Base-by-base conservation (phyloP, 805 yeast genomes). In the Candida nanaspora region DNA sequence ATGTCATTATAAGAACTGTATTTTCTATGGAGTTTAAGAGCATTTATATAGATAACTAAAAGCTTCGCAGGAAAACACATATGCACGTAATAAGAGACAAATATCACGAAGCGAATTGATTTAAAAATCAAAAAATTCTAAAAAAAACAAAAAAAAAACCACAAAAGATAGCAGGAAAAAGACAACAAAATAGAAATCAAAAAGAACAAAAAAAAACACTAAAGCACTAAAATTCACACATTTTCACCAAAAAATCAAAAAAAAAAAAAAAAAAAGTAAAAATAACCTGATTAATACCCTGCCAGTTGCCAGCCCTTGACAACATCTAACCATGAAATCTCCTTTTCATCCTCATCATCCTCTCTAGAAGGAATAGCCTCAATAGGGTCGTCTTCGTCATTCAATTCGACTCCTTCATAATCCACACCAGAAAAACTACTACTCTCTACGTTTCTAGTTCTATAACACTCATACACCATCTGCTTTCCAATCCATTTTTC, bases 401-500 rank as follows among this genome's bases (percentile, higher is more conserved):
- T 7, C 19, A 15, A 21, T 3, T 4, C 29, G 27, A 23, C 39
- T 3, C 34, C 39, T 13, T 38, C 44, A n/a, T 41, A 44, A 18
- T 30, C 42, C 6, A 16, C 19, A 34, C 37, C 33, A 2, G 39
- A 19, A 22, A 34, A 15, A 21, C 19, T n/a, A 27, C 16, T 60
- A 11, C 56, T 62, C 13, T 65, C 65, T 20, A 52, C 51, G 5
- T 59, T 62, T 33, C 71, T 50, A 21, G 76, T 53, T 29, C 69
- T 62, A 75, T 78, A 73, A 13, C 73, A 64, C 49, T 76, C 81
- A 44, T 63, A 62, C 45, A 75, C 55, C 22, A 75, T 64, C 50
- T 76, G 82, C 47, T 74, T 74, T 1, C 73, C 70, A 29, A 79
- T 58, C 82, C 82, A 76, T 46, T 69, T 70, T 42, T 70, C 53